Conservation (phyloP, 768 basidiomycete genomes). For the Thelephora aurantiotincta region DNA sequence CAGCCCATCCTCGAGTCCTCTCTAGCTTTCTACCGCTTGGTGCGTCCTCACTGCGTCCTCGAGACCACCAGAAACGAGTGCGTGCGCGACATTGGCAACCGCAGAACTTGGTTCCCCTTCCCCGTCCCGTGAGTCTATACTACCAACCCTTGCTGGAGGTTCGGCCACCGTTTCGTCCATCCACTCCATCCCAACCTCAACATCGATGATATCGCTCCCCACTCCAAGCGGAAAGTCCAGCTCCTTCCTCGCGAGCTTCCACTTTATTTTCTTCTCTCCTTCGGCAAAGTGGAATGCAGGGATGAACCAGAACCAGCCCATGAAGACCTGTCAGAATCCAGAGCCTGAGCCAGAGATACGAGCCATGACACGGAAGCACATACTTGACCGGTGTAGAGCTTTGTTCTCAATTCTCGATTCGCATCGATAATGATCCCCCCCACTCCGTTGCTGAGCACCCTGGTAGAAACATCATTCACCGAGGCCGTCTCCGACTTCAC, state of each 20-base stretch:
- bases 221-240: slow-evolving; percentile 70
- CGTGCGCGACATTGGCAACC: slow-evolving; percentile 8
- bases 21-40: too few species aligned
- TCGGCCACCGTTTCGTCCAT: not conserved
- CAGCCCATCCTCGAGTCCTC: too few species aligned
- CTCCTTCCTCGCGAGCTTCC: slow-evolving; percentile 44
- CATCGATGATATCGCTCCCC: slow-evolving; percentile 50
- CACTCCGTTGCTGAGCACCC: slow-evolving; percentile 12
- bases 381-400: slow-evolving; percentile 63
- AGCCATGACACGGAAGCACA: slow-evolving; percentile 4
- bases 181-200: slow-evolving; percentile 45
- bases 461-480: slow-evolving; percentile 23
- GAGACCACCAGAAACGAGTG: too few species aligned
- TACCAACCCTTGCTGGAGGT: not conserved
- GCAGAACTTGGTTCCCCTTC: not conserved
- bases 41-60: too few species aligned
- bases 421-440: slow-evolving; percentile 48
- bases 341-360: not conserved
- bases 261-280: slow-evolving; percentile 17
- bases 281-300: slow-evolving; percentile 60
- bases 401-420: slow-evolving; percentile 51
- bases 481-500: slow-evolving; percentile 28
- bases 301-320: slow-evolving; percentile 82
- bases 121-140: not conserved
- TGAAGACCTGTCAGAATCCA: slow-evolving; percentile 36